Evolutionary conservation across 495 filamentous ascomycete genomes (phyloP).

Genomic region (Neurospora sp.): DNA sequence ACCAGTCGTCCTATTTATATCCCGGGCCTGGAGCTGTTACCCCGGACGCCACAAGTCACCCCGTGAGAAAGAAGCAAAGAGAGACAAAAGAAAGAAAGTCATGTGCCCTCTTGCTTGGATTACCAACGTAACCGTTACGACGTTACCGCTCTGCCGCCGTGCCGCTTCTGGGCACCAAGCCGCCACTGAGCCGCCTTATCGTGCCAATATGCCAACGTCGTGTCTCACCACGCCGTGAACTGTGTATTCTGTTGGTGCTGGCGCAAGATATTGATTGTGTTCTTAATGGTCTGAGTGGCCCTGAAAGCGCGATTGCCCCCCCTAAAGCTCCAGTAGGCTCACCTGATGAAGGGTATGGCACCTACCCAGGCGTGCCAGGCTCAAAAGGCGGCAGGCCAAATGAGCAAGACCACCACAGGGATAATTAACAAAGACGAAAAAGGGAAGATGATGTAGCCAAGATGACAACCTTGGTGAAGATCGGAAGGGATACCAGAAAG

Average conservation of each 20-base stretch:
- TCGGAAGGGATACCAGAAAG: neutral
- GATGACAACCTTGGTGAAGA: neutral
- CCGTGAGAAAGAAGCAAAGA: neutral
- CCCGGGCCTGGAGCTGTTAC: neutral
- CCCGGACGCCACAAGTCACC: neutral
- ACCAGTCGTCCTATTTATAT: neutral
- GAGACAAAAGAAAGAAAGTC: neutral
- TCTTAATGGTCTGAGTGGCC: neutral
- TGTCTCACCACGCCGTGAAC: neutral
- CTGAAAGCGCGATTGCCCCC: too few species aligned
- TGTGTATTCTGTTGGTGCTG: neutral
- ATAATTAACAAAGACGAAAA: neutral
- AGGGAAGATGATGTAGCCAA: neutral
- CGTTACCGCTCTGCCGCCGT: neutral
- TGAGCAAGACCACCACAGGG: neutral
- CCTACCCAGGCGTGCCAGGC: too few species aligned
- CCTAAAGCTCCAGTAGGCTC: neutral
- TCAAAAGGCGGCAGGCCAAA: too few species aligned
- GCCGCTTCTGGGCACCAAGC: neutral
- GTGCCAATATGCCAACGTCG: neutral
- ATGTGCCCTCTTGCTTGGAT: neutral
- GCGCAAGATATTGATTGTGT: neutral
- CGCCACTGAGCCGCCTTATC: neutral
- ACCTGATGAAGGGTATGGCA: neutral
- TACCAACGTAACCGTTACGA: neutral